Base-by-base conservation (phyloP, 2,329 filamentous ascomycete genomes). In the Penicillium thymicola region DNA sequence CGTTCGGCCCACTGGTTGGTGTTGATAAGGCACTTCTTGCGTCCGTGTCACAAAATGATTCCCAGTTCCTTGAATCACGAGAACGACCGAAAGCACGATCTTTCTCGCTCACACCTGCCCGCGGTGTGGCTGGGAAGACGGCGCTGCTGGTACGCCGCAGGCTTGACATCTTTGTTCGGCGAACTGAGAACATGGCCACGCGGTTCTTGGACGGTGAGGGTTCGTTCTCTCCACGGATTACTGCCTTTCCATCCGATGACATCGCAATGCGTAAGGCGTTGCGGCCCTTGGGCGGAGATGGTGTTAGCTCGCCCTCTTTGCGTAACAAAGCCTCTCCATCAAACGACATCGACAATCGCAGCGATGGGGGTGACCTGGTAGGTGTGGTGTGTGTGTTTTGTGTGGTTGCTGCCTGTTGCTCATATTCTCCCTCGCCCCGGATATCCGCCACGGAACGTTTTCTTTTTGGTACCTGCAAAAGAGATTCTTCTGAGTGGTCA, bases 171-270 rank as follows among this genome's bases (percentile, higher is more conserved):
- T 81, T 79, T 18, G 83, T 74, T 14, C 76, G 76, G 34, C 82
- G 73, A 16, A 76, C 70, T 54, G 72, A 79, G 62, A 70, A 76
- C 66, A 77, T 80, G 58, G 72, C 80, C 57, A 76, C 81, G 63
- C 76, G 77, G 65, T 77, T 75, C 65, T 81, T 79, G 57, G 81
- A 84, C 50, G 85, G 87, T 2, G 88, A 90, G 3, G 89, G 89
- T 60, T 88, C 85, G 59, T 87, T 82, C 53, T 88, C 80, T 16
- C 83, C 85, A 23, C 92, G 85, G 50, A 97, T 81, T 67, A 93
- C 89, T n/a, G 93, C 93, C 69, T 92, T 93, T 63, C 93, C 93
- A 68, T 97, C 91, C 32, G 92, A 82, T 18, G 90, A 94, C 68
- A 94, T 85, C 2, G 90, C 91, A 28, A 97, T 81, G 47, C 91